Conservation (phyloP, 257 asterid genomes). For the Gynochthodes officinalis region DNA sequence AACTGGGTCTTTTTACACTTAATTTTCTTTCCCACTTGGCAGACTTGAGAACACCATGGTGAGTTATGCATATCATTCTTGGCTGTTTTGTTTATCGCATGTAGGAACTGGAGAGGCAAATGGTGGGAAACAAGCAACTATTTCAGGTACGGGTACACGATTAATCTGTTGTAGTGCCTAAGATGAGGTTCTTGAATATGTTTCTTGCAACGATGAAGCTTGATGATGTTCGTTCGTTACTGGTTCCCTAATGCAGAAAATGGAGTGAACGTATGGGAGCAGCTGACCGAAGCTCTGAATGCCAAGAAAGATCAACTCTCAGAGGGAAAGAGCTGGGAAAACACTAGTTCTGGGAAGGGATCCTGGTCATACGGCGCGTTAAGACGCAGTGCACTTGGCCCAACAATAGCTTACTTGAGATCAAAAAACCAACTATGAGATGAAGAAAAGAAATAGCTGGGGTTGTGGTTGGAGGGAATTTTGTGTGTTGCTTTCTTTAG, state of each 20-base stretch:
- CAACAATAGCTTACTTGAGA: slow-evolving; percentile 70
- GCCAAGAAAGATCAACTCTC: slow-evolving; percentile 63
- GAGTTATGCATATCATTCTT: background rate
- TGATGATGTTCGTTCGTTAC: slow-evolving; percentile 4
- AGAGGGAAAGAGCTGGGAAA: slow-evolving; percentile 36
- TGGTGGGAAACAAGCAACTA: slow-evolving; percentile 24
- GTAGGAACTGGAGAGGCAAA: slow-evolving; percentile 24
- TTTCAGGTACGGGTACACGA: slow-evolving; percentile 34
- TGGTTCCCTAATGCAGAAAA: slow-evolving; percentile 31
- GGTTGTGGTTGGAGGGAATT: background rate
- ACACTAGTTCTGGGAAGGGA: slow-evolving; percentile 36
- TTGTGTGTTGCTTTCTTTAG: background rate
- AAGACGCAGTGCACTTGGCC: slow-evolving; percentile 67
- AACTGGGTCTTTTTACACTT: background rate
- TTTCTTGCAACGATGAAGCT: background rate
- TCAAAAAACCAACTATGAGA: slow-evolving; percentile 43
- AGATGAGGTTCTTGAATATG: background rate
- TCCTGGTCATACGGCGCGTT: slow-evolving; percentile 58
- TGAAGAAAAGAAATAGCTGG: slow-evolving; percentile 7
- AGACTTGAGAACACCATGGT: too few relatives aligned
- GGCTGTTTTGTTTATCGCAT: background rate
- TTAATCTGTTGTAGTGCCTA: too few relatives aligned
- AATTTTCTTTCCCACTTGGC: background rate
- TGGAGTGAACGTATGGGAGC: slow-evolving; percentile 59
- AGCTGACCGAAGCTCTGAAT: slow-evolving; percentile 49